Evolutionary conservation across 495 filamentous ascomycete species (phyloP).

Genomic region (Viridothelium virens): DNA sequence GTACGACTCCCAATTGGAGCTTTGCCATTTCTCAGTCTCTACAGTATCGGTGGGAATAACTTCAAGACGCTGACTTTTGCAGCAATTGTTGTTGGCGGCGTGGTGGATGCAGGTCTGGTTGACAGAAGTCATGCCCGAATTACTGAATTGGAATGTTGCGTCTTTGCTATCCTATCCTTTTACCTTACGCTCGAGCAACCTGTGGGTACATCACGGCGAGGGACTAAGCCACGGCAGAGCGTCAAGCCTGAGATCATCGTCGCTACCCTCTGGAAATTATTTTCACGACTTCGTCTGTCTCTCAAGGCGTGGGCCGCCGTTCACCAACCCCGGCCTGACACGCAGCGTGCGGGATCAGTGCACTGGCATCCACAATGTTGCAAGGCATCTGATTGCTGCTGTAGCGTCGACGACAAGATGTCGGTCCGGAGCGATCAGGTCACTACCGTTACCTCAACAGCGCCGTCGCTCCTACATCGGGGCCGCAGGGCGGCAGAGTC

Average conservation of each 20-base stretch:
- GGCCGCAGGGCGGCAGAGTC: no score
- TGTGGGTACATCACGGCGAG: neutral
- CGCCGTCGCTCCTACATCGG: no score
- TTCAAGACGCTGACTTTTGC: neutral
- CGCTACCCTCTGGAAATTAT: no score
- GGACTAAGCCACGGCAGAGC: neutral
- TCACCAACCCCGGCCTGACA: neutral
- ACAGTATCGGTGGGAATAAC: neutral
- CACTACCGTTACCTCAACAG: no score
- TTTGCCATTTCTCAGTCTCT: slow-evolving; percentile 1
- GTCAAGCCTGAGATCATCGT: neutral
- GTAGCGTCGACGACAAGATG: no score
- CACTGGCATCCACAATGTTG: no score
- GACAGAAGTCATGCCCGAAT: neutral
- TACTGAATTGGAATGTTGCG: neutral
- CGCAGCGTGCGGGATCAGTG: neutral
- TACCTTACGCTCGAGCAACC: no score
- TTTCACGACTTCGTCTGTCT: neutral
- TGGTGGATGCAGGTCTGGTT: neutral
- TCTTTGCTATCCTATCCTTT: no score
- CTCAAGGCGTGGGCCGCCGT: neutral
- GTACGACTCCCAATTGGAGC: neutral
- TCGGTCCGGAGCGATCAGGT: neutral
- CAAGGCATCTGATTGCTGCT: no score
- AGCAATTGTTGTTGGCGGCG: neutral